A percentile compares a stretch with the other conserved stretches of the same genome.
phyloP scores from a whole-genome alignment of 2,329 filamentous ascomycete species.

The Graphilbum sp. region DNA sequence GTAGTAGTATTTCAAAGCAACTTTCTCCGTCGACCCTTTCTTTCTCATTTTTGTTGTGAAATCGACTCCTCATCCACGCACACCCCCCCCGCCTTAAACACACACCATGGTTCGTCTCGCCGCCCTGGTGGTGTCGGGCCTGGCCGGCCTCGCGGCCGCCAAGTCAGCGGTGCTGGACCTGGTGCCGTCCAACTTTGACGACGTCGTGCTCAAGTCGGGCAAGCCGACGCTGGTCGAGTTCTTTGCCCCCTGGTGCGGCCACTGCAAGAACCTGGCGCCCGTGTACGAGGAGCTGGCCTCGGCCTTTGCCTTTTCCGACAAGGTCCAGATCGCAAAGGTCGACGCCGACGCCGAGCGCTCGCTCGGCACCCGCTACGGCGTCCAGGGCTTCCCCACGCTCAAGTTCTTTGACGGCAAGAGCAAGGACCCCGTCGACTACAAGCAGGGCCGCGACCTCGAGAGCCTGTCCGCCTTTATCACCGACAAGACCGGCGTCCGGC shows the following conservation, averaged over 20 bases:
- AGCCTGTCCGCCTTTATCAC: constrained; percentile 64
- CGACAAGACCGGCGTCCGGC: constrained; percentile 74
- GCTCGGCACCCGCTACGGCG: constrained; percentile 70
- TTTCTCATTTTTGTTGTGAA: neutral
- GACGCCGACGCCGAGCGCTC: constrained; percentile 81
- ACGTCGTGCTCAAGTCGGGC: constrained; percentile 73
- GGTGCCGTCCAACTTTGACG: constrained; percentile 79
- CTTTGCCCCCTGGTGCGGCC: constrained; percentile 96
- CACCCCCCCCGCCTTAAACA: too few species aligned
- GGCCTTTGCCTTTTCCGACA: constrained; percentile 53
- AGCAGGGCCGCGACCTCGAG: constrained; percentile 73
- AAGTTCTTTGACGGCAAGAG: constrained; percentile 98
- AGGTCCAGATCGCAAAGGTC: constrained; percentile 85
- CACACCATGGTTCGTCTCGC: constrained; percentile 43
- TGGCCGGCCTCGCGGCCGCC: constrained; percentile 39
- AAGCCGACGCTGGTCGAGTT: constrained; percentile 96
- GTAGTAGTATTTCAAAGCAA: neutral
- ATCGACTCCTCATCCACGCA: too few species aligned
- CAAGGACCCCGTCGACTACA: constrained; percentile 71
- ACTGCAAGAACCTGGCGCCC: constrained; percentile 96
- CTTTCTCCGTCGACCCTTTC: neutral
- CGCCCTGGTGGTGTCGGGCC: constrained; percentile 40
- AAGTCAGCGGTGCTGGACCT: constrained; percentile 82
- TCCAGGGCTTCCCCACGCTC: constrained; percentile 90
- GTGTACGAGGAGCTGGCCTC: constrained; percentile 81